Conservation (phyloP, 345 rosid genomes). For the Gossypium ekmanianum region DNA sequence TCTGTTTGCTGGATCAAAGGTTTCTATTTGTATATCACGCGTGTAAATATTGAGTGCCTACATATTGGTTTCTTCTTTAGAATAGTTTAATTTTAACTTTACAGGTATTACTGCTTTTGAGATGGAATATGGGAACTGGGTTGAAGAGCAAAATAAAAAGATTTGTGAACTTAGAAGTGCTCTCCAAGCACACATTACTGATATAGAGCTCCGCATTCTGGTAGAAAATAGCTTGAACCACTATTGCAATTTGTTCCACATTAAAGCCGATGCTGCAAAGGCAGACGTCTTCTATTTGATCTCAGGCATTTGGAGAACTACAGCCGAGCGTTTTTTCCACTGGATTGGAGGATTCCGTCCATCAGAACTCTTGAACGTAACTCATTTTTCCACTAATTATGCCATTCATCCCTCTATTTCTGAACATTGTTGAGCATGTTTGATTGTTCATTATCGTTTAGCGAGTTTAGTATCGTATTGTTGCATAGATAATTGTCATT, state of each 20-base stretch:
- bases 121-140: slow-evolving; percentile 77
- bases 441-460: neutral
- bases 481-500: neutral
- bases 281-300: slow-evolving; percentile 80
- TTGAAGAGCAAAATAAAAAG: slow-evolving; percentile 66
- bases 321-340: slow-evolving; percentile 65
- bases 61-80: neutral
- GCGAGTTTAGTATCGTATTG: neutral
- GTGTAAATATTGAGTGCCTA: neutral
- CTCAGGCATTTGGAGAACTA: slow-evolving; percentile 79
- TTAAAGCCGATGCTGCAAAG: slow-evolving; percentile 73
- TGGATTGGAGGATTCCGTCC: slow-evolving; percentile 97
- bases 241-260: slow-evolving; percentile 61
- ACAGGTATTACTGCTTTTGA: slow-evolving; percentile 69
- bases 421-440: neutral
- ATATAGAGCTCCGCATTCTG: slow-evolving; percentile 58
- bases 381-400: neutral
- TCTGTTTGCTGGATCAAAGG: neutral
- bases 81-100: slow-evolving; percentile 6
- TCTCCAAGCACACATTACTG: slow-evolving; percentile 54
- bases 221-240: slow-evolving; percentile 70
- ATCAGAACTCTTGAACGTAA: slow-evolving; percentile 73
- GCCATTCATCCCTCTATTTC: neutral
- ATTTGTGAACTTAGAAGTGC: slow-evolving; percentile 59
- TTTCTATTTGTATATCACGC: neutral